Evolutionary conservation across 208 protist genomes (phyloP), one percentile per base, ranked within the genome.

Genomic region (Balamuthia mandrillaris): DNA sequence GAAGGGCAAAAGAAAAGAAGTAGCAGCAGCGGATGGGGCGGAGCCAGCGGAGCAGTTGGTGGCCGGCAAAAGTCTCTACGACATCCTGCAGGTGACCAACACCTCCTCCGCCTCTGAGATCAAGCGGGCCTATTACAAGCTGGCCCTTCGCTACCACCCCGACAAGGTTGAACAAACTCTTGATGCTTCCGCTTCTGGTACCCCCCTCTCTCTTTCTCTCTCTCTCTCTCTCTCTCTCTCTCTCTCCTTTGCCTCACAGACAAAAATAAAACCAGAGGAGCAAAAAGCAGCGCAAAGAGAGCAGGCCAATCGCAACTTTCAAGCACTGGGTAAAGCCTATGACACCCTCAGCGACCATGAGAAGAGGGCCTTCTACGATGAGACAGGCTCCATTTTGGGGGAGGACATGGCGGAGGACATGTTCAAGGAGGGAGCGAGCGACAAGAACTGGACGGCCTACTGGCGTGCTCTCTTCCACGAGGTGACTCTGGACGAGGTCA

Each of bases 91-190:
- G 33, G 84, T 92, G 9, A 1, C 68, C 37, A 39, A 49, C 21
- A 65, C n/a, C 33, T 88, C 90, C 27, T 45, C 85, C 16, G 61
- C 79, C 41, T n/a, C 51, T 45, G 87, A 90, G n/a, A 88, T 91
- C 58, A 92, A 90, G 63, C 84, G 88, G 58, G 82, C 88, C 31
- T 92, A 91, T 78, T 85, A 86, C 51, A 86, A 78, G 37, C 66
- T 89, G 10, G 87, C 87, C 56, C 87, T 84, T 54, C 56, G 86
- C 60, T 90, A 87, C 27, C 87, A 90, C 81, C 87, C 87, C 33
- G 87, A 90, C 78, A 45, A 47, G 44, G 66, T 68, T 27, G 61
- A 87, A 82, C n/a, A n/a, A n/a, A n/a, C n/a, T n/a, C n/a, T n/a
- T n/a, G n/a, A n/a, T n/a, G n/a, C n/a, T n/a, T n/a, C n/a, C n/a